phyloP scores from a whole-genome alignment of 805 yeast genomes.

The Spathaspora arborariae region DNA sequence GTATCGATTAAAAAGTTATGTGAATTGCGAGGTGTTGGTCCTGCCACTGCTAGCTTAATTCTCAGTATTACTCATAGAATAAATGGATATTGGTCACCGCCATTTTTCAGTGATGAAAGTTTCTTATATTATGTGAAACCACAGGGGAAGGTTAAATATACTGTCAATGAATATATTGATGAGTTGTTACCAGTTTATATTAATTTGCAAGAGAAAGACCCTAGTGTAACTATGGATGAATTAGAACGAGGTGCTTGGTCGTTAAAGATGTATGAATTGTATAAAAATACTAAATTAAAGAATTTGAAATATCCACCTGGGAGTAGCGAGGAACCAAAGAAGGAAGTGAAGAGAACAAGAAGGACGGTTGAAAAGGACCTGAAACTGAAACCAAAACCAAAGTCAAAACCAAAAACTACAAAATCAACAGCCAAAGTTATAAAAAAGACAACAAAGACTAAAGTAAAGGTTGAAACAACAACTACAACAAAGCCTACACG shows the following conservation, averaged over 20 bases:
- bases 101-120: constrained; percentile 50
- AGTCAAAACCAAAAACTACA: background rate
- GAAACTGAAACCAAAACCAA: background rate
- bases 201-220: constrained; percentile 6
- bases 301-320: constrained; percentile 12
- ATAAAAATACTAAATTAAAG: constrained; percentile 19
- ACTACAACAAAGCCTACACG: background rate
- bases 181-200: constrained; percentile 25
- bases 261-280: constrained; percentile 25
- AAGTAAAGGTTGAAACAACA: background rate
- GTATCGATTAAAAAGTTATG: constrained; percentile 27
- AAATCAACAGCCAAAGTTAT: background rate
- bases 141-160: constrained; percentile 37
- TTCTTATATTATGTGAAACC: constrained; percentile 31
- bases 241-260: constrained; percentile 39
- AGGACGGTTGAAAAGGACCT: background rate
- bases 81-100: constrained; percentile 26
- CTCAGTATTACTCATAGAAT: constrained; percentile 28
- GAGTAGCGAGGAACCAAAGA: too few species aligned
- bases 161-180: constrained; percentile 37
- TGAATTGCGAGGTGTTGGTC: constrained; percentile 45
- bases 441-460: background rate
- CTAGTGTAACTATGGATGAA: constrained; percentile 8
- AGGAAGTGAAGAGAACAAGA: too few species aligned
- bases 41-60: constrained; percentile 46